phyloP scores from a whole-genome alignment of 2,329 filamentous ascomycete species.

The Colletotrichum caudatum region DNA sequence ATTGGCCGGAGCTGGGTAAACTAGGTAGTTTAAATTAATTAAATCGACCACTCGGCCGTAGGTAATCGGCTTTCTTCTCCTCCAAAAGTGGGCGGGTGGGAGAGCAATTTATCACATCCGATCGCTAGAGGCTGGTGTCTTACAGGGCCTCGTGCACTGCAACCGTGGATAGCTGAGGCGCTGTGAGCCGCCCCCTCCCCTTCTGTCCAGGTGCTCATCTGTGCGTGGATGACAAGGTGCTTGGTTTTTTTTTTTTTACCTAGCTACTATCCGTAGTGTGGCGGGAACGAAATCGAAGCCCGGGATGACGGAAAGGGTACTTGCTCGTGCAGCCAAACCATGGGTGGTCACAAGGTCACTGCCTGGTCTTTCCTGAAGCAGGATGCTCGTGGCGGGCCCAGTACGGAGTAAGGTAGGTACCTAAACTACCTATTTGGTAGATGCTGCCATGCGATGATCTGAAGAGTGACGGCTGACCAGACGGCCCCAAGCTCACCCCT shows the following conservation, averaged over 20 bases:
- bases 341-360: conserved; percentile 2
- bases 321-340: background rate
- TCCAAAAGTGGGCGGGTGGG: conserved; percentile 28
- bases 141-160: conserved; percentile 23
- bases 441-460: conserved; percentile 32
- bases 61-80: conserved; percentile 20
- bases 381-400: background rate
- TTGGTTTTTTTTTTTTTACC: no score
- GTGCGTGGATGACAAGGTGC: conserved; percentile 16
- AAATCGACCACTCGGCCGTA: conserved; percentile 23
- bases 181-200: background rate
- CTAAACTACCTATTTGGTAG: no score
- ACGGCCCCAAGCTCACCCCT: conserved; percentile 37
- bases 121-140: conserved; percentile 24
- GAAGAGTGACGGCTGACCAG: conserved; percentile 41
- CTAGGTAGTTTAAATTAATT: conserved; percentile 21
- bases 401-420: no score
- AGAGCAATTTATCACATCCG: background rate
- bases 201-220: background rate
- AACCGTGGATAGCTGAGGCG: background rate
- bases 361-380: conserved; percentile 2
- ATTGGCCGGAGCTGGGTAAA: background rate
- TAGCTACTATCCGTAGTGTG: background rate
- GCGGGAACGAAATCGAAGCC: background rate
- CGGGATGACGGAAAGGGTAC: conserved; percentile 22